Base-by-base conservation (phyloP, 108 stramenopile species). In the Nitzschia putrida region DNA sequence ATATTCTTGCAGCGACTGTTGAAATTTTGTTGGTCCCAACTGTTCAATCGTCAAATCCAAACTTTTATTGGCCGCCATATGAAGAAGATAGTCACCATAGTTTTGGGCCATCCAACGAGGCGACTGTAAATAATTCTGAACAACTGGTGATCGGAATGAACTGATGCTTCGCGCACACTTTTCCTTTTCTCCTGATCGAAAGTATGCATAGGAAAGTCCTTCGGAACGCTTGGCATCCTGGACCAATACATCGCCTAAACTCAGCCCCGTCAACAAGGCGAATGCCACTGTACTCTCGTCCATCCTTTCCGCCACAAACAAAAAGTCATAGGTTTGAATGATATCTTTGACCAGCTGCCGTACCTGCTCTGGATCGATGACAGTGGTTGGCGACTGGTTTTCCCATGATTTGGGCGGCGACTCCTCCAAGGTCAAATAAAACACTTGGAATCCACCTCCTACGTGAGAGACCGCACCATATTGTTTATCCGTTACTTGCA, bases 201-300 rank as follows among this genome's bases (percentile, higher is more conserved):
- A 63, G 44, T 63, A 63, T 2, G 18, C n/a, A 65, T 42, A 66
- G 12, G 23, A 0, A 18, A 45, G 18, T 1, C 42, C 56, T 16
- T n/a, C 25, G 3, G 38, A 26, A 57, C 29, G 54, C 23, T 69
- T 69, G 24, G 55, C 23, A 34, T 74, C 68, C 22, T 53, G 21
- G 22, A 57, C 41, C 7, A 77, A 14, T 9, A 77, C 49, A 51
- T 71, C 69, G 0, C 23, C 42, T 26, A 66, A 3, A 14, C 55
- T 61, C 55, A 81, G 42, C 6, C 71, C 75, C 38, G 75, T 23
- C 18, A 81, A 20, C 20, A 84, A 37, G n/a, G 56, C 29, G 25
- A 84, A 40, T 14, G 53, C 80, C 7, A 81, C 80, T n/a, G 81
- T 18, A 14, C 72, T 74, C 41, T 84, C 83, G 20, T 84, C 80